Evolutionary conservation across 2,329 filamentous ascomycete species (phyloP).

Genomic region (Aspergillus latus): DNA sequence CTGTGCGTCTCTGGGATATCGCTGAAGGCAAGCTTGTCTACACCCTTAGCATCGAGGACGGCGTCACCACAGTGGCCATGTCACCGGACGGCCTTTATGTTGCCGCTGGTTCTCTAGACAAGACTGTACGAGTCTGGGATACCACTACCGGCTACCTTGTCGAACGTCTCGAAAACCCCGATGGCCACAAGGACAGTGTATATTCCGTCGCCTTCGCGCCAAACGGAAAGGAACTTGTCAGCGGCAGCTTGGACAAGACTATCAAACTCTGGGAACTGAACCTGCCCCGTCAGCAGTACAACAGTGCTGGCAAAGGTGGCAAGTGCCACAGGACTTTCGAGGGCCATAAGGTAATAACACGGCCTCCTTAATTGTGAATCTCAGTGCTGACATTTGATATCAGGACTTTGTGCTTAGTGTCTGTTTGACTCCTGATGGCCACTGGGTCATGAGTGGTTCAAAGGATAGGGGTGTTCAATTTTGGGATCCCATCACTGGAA

Average conservation of each 20-base stretch:
- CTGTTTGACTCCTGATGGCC: slow-evolving; percentile 87
- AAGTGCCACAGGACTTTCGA: slow-evolving; percentile 97
- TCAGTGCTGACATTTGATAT: slow-evolving; percentile 4
- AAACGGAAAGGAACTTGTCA: slow-evolving; percentile 87
- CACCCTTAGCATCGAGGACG: slow-evolving; percentile 89
- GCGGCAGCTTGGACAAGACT: slow-evolving; percentile 92
- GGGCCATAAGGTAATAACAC: slow-evolving; percentile 74
- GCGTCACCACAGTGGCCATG: slow-evolving; percentile 95
- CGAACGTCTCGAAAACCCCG: slow-evolving; percentile 86
- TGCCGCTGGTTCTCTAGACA: slow-evolving; percentile 91
- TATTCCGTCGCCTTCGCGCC: slow-evolving; percentile 97
- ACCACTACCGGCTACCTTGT: slow-evolving; percentile 80
- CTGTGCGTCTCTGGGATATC: slow-evolving; percentile 94
- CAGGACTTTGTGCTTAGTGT: slow-evolving; percentile 96
- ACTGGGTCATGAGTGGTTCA: slow-evolving; percentile 95
- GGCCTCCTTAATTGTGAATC: too few species aligned
- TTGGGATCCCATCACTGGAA: slow-evolving; percentile 92
- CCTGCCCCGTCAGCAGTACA: slow-evolving; percentile 63
- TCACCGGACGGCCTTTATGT: slow-evolving; percentile 93
- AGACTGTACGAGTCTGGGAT: slow-evolving; percentile 98
- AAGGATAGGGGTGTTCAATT: slow-evolving; percentile 98
- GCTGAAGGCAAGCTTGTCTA: slow-evolving; percentile 78
- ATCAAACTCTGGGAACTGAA: slow-evolving; percentile 99
- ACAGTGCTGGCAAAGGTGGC: slow-evolving; percentile 73
- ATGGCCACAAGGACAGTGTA: slow-evolving; percentile 95